Evolutionary conservation across 352 stramenopile species (phyloP).

Genomic region (Phytopythium cucurbitacearum): DNA sequence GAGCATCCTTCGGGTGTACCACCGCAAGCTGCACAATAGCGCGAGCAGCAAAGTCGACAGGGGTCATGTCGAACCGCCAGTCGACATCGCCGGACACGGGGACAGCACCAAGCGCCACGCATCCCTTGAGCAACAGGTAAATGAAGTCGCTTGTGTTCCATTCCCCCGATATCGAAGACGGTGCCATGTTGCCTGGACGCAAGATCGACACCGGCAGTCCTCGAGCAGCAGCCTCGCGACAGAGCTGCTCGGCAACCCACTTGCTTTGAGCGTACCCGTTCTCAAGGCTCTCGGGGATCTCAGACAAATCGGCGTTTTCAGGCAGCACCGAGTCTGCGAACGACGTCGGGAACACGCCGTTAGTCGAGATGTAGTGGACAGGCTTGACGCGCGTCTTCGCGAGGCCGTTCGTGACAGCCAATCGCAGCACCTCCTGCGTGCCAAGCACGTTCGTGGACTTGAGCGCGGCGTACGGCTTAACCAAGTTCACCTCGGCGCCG

Average conservation of each 20-base stretch:
- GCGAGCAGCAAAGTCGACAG: conserved; percentile 87
- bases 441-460: conserved; percentile 89
- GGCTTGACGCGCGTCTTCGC: conserved; percentile 77
- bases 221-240: conserved; percentile 64
- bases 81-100: conserved; percentile 38
- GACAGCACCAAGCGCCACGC: conserved; percentile 49
- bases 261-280: conserved; percentile 90
- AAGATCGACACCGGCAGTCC: conserved; percentile 86
- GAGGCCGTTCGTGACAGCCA: conserved; percentile 78
- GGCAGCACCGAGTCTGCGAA: conserved; percentile 23
- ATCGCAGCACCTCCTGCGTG: conserved; percentile 86
- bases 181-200: conserved; percentile 88
- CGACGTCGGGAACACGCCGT: conserved; percentile 84
- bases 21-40: conserved; percentile 81
- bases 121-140: conserved; percentile 84
- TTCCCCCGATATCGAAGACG: conserved; percentile 43
- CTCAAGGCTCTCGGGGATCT: conserved; percentile 55
- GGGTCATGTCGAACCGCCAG: conserved; percentile 91
- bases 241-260: conserved; percentile 90
- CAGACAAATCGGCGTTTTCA: conserved; percentile 51
- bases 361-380: conserved; percentile 90
- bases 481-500: conserved; percentile 90
- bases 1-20: conserved; percentile 38
- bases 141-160: conserved; percentile 91
- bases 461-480: conserved; percentile 85